Base-by-base conservation (phyloP, 73 alveolate genomes). In the Symbiodinium natans region DNA sequence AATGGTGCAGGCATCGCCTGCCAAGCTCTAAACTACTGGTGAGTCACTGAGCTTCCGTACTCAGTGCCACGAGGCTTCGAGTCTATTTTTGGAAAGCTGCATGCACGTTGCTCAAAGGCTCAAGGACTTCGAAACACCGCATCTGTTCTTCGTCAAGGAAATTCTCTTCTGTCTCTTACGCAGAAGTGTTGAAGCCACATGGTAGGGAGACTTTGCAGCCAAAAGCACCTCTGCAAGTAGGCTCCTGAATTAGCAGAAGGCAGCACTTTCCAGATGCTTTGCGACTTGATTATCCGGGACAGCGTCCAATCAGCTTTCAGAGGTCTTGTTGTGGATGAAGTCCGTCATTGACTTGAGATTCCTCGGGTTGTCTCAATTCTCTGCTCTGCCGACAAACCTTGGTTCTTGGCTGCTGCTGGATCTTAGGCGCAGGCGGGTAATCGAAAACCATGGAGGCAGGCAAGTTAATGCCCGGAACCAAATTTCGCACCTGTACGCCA, bases 381-480 rank as follows among this genome's bases (percentile, higher is more conserved):
- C 68, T n/a, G 77, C 77, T 63, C 77, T 63, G 59, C 59, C 6
- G 59, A 46, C 13, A 46, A n/a, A n/a, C n/a, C n/a, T n/a, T n/a
- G n/a, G n/a, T n/a, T n/a, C n/a, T n/a, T n/a, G n/a, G n/a, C n/a
- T n/a, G n/a, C n/a, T n/a, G n/a, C n/a, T n/a, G 13, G 23, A 4
- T 82, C 68, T 33, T 41, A 68, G 63, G 29, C 54, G 8, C 63
- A 17, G 23, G 71, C 96, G 96, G 96, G 48, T 90, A 90, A 82
- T 90, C 96, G 96, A 90, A 90, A n/a, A 90, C 96, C 96, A 90
- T 90, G 40, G 96, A 90, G 25, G 96, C 96, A 11, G 96, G 96
- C 27, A 90, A 84, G 48, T 90, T 90, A 88, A 90, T 71, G 87
- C 96, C 96, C 8, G 96, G 96, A 19, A 90, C 96, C 96, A 90